These are phyloP conservation scores for Monosporascus cannonballus DNA, from an alignment of 2,329 filamentous ascomycete species.

Conservation along the genomic window DNA sequence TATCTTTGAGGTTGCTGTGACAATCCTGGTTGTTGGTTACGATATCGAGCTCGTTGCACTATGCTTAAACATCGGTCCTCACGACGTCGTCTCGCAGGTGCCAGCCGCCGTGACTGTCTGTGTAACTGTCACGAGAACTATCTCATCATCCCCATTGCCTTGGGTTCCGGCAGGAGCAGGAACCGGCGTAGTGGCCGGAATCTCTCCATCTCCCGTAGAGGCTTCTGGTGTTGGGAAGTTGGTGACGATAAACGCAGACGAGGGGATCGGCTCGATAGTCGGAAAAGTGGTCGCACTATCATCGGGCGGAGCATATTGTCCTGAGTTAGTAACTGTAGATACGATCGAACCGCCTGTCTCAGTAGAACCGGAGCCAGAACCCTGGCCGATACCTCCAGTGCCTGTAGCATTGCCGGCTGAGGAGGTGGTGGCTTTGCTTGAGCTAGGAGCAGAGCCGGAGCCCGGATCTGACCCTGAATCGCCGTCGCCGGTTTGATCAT, in stretches of 20 bases:
- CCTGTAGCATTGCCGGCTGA: background rate
- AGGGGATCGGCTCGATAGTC: background rate
- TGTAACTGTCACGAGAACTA: slow-evolving; percentile 22
- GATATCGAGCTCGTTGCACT: slow-evolving; percentile 1
- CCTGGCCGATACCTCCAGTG: background rate
- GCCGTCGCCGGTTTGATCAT: background rate
- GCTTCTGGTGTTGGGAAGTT: slow-evolving; percentile 8
- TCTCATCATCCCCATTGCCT: slow-evolving; percentile 6
- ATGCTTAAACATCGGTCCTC: slow-evolving; percentile 10
- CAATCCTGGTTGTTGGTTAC: slow-evolving; percentile 9
- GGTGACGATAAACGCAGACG: slow-evolving; percentile 4
- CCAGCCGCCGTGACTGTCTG: slow-evolving; percentile 22
- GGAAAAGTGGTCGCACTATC: slow-evolving; percentile 8
- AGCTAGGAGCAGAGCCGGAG: slow-evolving; percentile 4
- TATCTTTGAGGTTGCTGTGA: slow-evolving; percentile 5
- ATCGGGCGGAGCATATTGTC: slow-evolving; percentile 14
- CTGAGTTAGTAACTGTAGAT: slow-evolving; percentile 10
- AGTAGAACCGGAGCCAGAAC: slow-evolving; percentile 1
- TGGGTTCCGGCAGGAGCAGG: slow-evolving; percentile 2
- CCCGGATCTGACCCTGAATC: slow-evolving; percentile 5
- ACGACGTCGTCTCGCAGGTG: slow-evolving; percentile 17
- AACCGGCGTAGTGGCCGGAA: slow-evolving; percentile 6
- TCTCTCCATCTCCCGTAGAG: background rate
- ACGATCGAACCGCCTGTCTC: slow-evolving; percentile 6
- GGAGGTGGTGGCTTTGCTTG: background rate